A percentile compares a stretch with the other conserved stretches of the same genome.
Evolutionary conservation across 331 rosid species (phyloP).

Genomic region (Prunus yedoensis): DNA sequence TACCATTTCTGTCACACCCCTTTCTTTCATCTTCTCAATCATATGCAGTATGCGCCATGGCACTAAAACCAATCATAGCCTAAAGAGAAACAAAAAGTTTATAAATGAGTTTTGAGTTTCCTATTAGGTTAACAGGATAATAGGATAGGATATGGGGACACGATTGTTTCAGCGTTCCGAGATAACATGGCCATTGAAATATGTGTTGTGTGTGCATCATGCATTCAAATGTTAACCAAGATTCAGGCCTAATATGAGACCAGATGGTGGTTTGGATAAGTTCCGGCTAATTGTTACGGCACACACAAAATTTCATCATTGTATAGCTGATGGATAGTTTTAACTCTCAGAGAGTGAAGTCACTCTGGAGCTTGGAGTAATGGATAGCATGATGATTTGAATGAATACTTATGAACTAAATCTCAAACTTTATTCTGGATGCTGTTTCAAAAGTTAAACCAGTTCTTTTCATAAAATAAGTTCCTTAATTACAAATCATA

Average conservation of each 20-base stretch:
- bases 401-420: background rate
- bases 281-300: background rate
- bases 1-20: conserved; percentile 11
- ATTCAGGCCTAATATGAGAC: background rate
- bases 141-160: background rate
- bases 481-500: background rate
- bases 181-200: background rate
- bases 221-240: background rate
- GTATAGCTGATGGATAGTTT: background rate
- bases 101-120: background rate
- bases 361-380: background rate
- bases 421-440: background rate
- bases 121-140: background rate
- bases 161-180: background rate
- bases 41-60: background rate
- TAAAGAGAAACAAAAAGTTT: conserved; percentile 4
- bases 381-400: background rate
- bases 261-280: background rate
- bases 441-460: background rate
- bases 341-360: background rate
- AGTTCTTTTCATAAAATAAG: background rate
- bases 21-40: background rate
- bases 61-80: background rate
- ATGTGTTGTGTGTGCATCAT: background rate
- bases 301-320: background rate